Evolutionary conservation across 1,284 basidiomycete species (phyloP).

Genomic region (Xerocomus alliaceus): DNA sequence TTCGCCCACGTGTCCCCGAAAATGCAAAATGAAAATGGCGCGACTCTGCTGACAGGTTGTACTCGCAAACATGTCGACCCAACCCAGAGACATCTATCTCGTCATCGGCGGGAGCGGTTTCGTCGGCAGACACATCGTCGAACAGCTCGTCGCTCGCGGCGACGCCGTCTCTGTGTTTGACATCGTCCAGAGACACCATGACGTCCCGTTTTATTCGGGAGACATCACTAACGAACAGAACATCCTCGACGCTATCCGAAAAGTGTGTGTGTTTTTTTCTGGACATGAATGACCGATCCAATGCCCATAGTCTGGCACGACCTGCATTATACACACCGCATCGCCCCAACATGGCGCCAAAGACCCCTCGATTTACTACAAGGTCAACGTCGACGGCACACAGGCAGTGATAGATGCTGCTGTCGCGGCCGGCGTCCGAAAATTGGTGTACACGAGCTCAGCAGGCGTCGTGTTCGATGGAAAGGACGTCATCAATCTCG

Average conservation of each 20-base stretch:
- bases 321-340: conserved; percentile 94
- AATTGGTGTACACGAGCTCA: conserved; percentile 95
- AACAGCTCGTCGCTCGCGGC: conserved; percentile 79
- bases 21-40: conserved; percentile 14
- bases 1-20: conserved; percentile 9
- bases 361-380: conserved; percentile 81
- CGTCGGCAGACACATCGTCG: conserved; percentile 88
- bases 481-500: conserved; percentile 80
- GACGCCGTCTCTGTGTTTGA: conserved; percentile 88
- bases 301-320: conserved; percentile 76
- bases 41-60: neutral
- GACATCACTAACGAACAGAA: conserved; percentile 83
- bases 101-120: conserved; percentile 94
- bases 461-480: conserved; percentile 95
- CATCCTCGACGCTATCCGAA: conserved; percentile 73
- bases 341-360: conserved; percentile 84
- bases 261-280: conserved; percentile 55
- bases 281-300: too few relatives aligned
- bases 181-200: conserved; percentile 90
- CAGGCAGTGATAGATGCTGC: conserved; percentile 85
- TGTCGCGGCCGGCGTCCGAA: conserved; percentile 72
- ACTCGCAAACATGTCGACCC: conserved; percentile 36
- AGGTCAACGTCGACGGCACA: conserved; percentile 95
- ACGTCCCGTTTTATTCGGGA: conserved; percentile 85
- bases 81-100: conserved; percentile 64